phyloP scores from a whole-genome alignment of 2,329 filamentous ascomycete genomes.

The Lasiodiplodia sp. region DNA sequence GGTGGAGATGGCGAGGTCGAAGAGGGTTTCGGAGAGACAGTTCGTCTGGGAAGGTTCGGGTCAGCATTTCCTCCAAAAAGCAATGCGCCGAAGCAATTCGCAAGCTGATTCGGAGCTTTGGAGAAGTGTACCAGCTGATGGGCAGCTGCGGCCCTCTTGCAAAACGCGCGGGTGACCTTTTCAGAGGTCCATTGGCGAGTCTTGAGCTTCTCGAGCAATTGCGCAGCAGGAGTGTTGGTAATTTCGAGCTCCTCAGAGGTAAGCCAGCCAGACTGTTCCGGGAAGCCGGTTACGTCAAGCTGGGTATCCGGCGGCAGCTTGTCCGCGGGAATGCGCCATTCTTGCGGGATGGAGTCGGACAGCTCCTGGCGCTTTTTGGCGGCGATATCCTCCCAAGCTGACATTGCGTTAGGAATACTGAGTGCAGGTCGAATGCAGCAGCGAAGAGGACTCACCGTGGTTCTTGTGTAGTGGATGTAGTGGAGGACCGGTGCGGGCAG shows the following conservation, averaged over 20 bases:
- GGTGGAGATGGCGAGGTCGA: constrained; percentile 59
- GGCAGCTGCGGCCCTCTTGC: constrained; percentile 61
- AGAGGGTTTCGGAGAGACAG: constrained; percentile 66
- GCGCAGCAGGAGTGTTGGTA: constrained; percentile 51
- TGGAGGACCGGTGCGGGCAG: background rate
- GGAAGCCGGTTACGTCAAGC: constrained; percentile 64
- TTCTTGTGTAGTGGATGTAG: background rate
- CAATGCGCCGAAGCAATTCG: background rate
- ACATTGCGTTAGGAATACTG: constrained; percentile 16
- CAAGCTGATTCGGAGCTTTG: background rate
- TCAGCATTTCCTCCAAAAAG: background rate
- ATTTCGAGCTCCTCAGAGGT: constrained; percentile 60
- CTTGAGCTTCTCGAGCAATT: constrained; percentile 51
- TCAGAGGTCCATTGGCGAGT: constrained; percentile 58
- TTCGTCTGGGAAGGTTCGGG: constrained; percentile 56
- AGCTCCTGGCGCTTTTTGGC: constrained; percentile 41
- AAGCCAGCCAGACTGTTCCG: constrained; percentile 66
- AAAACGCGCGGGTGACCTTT: constrained; percentile 61
- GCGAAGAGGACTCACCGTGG: constrained; percentile 5
- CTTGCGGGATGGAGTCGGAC: constrained; percentile 29
- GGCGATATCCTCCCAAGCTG: constrained; percentile 43
- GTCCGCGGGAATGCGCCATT: constrained; percentile 36
- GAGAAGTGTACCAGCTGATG: constrained; percentile 58
- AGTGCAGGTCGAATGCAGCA: background rate
- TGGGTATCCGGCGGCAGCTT: constrained; percentile 62